Evolutionary conservation across 2,329 filamentous ascomycete species (phyloP).

Genomic region (Madurella fahalii): DNA sequence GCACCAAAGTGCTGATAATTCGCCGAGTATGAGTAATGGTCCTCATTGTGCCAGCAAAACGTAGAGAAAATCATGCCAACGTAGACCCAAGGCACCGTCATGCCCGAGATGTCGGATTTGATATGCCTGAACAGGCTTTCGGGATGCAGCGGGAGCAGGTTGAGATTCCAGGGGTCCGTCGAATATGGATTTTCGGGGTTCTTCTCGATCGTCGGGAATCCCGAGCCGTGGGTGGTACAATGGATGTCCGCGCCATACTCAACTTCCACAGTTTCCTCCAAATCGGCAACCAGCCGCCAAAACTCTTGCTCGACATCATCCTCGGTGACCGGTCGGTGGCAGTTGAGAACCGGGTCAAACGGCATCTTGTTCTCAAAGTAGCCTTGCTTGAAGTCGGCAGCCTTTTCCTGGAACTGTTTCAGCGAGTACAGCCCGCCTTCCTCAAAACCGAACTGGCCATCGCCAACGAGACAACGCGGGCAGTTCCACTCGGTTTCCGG

Average conservation of each 20-base stretch:
- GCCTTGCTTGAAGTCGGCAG: slow-evolving; percentile 87
- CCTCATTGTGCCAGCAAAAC: slow-evolving; percentile 99
- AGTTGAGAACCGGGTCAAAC: slow-evolving; percentile 78
- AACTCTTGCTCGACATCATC: slow-evolving; percentile 96
- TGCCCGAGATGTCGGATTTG: slow-evolving; percentile 96
- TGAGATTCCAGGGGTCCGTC: slow-evolving; percentile 92
- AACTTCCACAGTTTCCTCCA: slow-evolving; percentile 94
- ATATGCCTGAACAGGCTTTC: slow-evolving; percentile 96
- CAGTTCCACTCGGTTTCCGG: slow-evolving; percentile 95
- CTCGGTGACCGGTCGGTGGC: slow-evolving; percentile 77
- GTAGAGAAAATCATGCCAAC: slow-evolving; percentile 99
- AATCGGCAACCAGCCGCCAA: slow-evolving; percentile 88
- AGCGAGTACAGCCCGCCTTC: slow-evolving; percentile 94
- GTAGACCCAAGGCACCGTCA: slow-evolving; percentile 99
- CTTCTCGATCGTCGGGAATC: slow-evolving; percentile 90
- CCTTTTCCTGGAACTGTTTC: slow-evolving; percentile 93
- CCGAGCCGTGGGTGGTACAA: slow-evolving; percentile 94
- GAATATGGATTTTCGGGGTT: slow-evolving; percentile 84
- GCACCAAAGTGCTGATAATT: slow-evolving; percentile 98
- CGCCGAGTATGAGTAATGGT: slow-evolving; percentile 95
- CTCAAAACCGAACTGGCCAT: slow-evolving; percentile 95
- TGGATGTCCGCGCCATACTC: slow-evolving; percentile 98
- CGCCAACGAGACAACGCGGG: slow-evolving; percentile 88
- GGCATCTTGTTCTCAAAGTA: slow-evolving; percentile 92
- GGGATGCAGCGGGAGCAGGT: slow-evolving; percentile 81